These are phyloP conservation scores for Bipolaris victoriae DNA, from an alignment of 2,329 filamentous ascomycete genomes.

Conservation along the genomic window DNA sequence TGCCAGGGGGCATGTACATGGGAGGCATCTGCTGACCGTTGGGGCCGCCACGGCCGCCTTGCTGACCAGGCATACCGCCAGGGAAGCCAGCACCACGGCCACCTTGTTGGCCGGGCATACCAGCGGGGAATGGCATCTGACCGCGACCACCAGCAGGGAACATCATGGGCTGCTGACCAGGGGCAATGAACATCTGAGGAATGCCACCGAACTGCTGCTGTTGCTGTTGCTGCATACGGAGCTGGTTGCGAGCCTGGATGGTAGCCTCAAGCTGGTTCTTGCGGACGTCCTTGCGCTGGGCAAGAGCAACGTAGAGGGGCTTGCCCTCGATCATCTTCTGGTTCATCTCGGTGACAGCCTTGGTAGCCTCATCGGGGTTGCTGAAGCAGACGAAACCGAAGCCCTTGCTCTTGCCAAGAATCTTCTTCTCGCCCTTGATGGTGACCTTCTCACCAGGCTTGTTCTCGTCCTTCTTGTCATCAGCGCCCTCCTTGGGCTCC, in stretches of 20 bases:
- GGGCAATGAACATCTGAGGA: conserved; percentile 88
- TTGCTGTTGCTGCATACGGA: conserved; percentile 96
- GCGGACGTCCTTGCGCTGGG: conserved; percentile 99
- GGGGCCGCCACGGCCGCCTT: conserved; percentile 84
- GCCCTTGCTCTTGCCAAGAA: conserved; percentile 97
- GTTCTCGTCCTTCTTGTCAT: conserved; percentile 64
- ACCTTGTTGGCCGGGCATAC: conserved; percentile 72
- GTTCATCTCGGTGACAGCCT: conserved; percentile 99
- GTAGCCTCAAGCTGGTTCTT: conserved; percentile 98
- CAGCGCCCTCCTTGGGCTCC: conserved; percentile 64
- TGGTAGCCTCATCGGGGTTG: conserved; percentile 98
- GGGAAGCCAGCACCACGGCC: conserved; percentile 88
- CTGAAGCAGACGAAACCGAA: conserved; percentile 99
- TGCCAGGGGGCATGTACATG: conserved; percentile 75
- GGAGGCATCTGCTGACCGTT: conserved; percentile 79
- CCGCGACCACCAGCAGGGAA: conserved; percentile 64
- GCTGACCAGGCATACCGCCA: conserved; percentile 78
- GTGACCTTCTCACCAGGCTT: conserved; percentile 60
- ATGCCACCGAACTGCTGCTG: conserved; percentile 60
- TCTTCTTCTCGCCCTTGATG: conserved; percentile 66
- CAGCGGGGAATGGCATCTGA: conserved; percentile 66
- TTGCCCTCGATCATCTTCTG: conserved; percentile 98
- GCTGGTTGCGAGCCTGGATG: conserved; percentile 98
- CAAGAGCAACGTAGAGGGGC: conserved; percentile 95
- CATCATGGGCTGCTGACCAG: conserved; percentile 73